Evolutionary conservation across 2,329 filamentous ascomycete species (phyloP).

Genomic region (Fonsecaea erecta): DNA sequence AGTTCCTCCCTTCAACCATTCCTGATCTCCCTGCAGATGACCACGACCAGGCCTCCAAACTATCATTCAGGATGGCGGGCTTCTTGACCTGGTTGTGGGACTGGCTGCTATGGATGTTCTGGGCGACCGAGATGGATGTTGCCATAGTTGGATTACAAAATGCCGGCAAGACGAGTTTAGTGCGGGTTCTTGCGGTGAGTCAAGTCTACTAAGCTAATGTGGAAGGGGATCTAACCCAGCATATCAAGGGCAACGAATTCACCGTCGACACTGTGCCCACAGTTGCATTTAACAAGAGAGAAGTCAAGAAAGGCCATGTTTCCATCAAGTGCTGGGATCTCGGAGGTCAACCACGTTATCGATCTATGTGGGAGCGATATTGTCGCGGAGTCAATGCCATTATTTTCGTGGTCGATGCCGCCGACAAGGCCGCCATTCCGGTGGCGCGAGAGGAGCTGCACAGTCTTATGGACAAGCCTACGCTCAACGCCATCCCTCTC

Average conservation of each 20-base stretch:
- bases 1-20: neutral
- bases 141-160: constrained; percentile 99
- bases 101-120: constrained; percentile 97
- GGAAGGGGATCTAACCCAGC: neutral
- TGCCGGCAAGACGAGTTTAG: constrained; percentile 93
- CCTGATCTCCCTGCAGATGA: neutral
- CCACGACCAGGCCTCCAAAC: neutral
- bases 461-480: constrained; percentile 79
- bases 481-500: constrained; percentile 85
- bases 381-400: constrained; percentile 97
- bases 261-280: constrained; percentile 99
- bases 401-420: constrained; percentile 98
- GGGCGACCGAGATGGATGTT: constrained; percentile 99
- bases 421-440: constrained; percentile 78
- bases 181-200: constrained; percentile 93
- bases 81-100: constrained; percentile 95
- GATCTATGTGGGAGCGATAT: constrained; percentile 99
- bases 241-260: constrained; percentile 87
- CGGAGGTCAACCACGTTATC: constrained; percentile 93
- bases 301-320: constrained; percentile 96
- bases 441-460: constrained; percentile 92
- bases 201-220: neutral
- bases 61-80: constrained; percentile 70
- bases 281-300: constrained; percentile 99
- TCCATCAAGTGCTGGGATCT: constrained; percentile 99